Evolutionary conservation across 352 stramenopile species (phyloP), one percentile per base, ranked within the genome.

Genomic region (Pythium volutum): DNA sequence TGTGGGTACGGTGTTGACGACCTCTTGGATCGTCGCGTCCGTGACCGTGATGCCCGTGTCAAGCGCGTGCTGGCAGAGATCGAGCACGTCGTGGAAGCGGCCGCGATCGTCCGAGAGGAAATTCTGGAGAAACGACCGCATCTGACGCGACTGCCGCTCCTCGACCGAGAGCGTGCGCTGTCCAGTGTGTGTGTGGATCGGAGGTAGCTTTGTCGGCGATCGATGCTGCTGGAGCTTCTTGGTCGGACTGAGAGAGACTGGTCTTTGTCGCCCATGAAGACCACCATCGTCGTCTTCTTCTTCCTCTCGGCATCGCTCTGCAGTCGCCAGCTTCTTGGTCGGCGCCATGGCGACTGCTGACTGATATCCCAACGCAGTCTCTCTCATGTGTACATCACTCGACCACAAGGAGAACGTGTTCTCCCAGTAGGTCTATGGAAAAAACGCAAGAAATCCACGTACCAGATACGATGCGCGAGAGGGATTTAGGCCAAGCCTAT

Each of bases 111-210:
- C 75, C 16, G 83, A 74, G 20, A 97, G 69, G 57, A 97, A 98
- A 58, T 97, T 97, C n/a, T 83, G 77, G 58, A 98, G 59, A 67
- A 97, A 97, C 29, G 87, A 96, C 20, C 86, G 79, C 76, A 98
- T 90, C 59, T 90, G 84, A 12, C 84, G 79, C 48, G 86, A 75
- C 57, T 87, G 77, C 16, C 75, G 77, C 45, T 91, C 79, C 48
- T 87, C 77, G 12, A 83, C 33, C 4, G 81, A 79, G 54, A 86
- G 50, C 18, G 39, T 1, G 15, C 20, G 26, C 42, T 49, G 50
- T n/a, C 25, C 46, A 8, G 25, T 45, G n/a, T 5, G 11, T 12
- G 15, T 20, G 33, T 49, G 39, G 18, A 62, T 49, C 3, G 55
- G 55, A 54, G 29, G 55, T 43, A 38, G 25, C 36, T 4, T 15